Base-by-base conservation (phyloP, 345 rosid genomes). In the Gossypium arboreum region DNA sequence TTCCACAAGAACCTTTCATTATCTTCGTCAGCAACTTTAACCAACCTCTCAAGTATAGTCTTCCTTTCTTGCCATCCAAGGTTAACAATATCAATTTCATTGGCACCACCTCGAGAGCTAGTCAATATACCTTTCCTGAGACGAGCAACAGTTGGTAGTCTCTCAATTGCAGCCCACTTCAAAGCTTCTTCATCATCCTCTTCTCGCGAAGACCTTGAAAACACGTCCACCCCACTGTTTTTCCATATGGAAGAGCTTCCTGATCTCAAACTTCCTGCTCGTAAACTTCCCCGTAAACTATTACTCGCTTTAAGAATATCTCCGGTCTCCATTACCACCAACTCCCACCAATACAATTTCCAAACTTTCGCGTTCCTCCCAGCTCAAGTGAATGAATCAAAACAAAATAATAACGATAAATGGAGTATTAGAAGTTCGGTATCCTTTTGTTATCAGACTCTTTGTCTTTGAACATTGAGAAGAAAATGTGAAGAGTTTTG, bases 91-190 rank as follows among this genome's bases (percentile, higher is more conserved):
- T 83, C 82, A 12, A 86, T 72, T 73, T 86, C 88, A 8, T 17
- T 22, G 1, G 64, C 62, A 18, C 89, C 82, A 10, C 0, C 51
- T 0, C 3, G 68, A 70, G n/a, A 44, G 67, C 74, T 6, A 51
- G 52, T 70, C 24, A 82, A 61, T 25, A 88, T 59, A 2, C 89
- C 89, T 77, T 78, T 88, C 77, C 80, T 77, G 11, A 84, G 63
- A 17, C 88, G 81, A 51, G 75, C 78, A 47, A 63, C 77, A 34
- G 90, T 88, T 0, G 90, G 92, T 9, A 88, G 79, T 73, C 54
- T 83, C 83, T 88, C 90, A 2, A 88, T 75, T 2, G 90, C 92
- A 9, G 88, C 90, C 90, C 90, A 88, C 74, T 43, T 77, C n/a
- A 83, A 81, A 44, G 90, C 90, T 48, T 85, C 88, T 50, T 88